Evolutionary conservation across 2,329 filamentous ascomycete genomes (phyloP).

Genomic region (Exophiala calicioides): DNA sequence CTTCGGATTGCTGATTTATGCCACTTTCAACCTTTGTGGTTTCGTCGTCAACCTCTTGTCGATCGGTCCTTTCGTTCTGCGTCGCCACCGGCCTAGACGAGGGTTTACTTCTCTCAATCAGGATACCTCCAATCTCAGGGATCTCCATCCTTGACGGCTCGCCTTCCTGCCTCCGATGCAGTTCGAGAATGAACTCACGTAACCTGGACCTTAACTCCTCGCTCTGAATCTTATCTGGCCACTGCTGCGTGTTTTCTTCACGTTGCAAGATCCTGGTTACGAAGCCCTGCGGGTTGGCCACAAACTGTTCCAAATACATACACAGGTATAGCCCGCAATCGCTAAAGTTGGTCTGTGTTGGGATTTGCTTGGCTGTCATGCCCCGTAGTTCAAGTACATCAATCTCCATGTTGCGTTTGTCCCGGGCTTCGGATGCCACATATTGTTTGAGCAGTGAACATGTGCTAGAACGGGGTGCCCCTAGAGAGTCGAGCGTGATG

Average conservation of each 20-base stretch:
- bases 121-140: slow-evolving; percentile 27
- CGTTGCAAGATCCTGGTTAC: slow-evolving; percentile 65
- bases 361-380: slow-evolving; percentile 73
- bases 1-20: too few species aligned
- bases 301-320: slow-evolving; percentile 80
- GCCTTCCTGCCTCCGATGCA: slow-evolving; percentile 28
- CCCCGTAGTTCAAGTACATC: slow-evolving; percentile 53
- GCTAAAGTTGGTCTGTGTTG: slow-evolving; percentile 77
- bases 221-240: slow-evolving; percentile 27
- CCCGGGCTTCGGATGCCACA: slow-evolving; percentile 69
- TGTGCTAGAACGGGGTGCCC: slow-evolving; percentile 62
- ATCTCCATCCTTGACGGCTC: slow-evolving; percentile 35
- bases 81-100: slow-evolving; percentile 3
- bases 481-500: slow-evolving; percentile 84
- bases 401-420: slow-evolving; percentile 48
- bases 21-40: too few species aligned
- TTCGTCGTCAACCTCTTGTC: too few species aligned
- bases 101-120: slow-evolving; percentile 18
- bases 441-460: slow-evolving; percentile 70
- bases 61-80: too few species aligned
- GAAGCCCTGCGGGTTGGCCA: slow-evolving; percentile 71
- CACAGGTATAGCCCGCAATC: slow-evolving; percentile 90
- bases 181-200: slow-evolving; percentile 27
- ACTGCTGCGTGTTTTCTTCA: slow-evolving; percentile 56
- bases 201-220: slow-evolving; percentile 27